phyloP scores from a whole-genome alignment of 2,329 filamentous ascomycete species.

The Chaetomium sp. region DNA sequence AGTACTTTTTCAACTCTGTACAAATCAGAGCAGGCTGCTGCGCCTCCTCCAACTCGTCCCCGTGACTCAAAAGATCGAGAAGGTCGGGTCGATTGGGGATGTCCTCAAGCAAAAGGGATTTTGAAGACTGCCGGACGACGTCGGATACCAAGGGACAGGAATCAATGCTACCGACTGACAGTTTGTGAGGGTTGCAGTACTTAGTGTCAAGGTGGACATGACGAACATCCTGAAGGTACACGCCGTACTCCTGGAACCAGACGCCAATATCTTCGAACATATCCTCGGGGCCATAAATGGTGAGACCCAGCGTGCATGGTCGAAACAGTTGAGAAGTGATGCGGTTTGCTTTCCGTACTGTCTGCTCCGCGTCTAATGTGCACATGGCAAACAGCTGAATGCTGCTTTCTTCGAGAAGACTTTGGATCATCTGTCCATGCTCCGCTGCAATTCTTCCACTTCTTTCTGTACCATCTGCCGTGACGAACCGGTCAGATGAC shows the following conservation, averaged over 20 bases:
- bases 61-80: not conserved
- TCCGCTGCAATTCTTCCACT: not conserved
- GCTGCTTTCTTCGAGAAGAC: not conserved
- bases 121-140: not conserved
- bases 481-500: not conserved
- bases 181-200: slow-evolving; percentile 34
- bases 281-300: slow-evolving; percentile 27
- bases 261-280: slow-evolving; percentile 26
- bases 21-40: not conserved
- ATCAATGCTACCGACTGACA: slow-evolving; percentile 21
- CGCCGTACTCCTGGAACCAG: slow-evolving; percentile 28
- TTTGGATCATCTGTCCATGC: slow-evolving; percentile 2
- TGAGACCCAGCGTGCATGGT: slow-evolving; percentile 19
- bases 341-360: not conserved
- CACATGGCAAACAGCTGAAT: not conserved
- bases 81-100: not conserved
- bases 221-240: slow-evolving; percentile 32
- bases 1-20: slow-evolving; percentile 1
- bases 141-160: slow-evolving; percentile 2
- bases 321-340: not conserved
- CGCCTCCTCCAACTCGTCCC: not conserved
- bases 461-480: not conserved
- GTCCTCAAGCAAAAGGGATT: not conserved
- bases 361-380: not conserved
- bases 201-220: slow-evolving; percentile 23